Evolutionary conservation across 192 early-diverging fungal genomes (phyloP).

Genomic region (Gamsiella multidivaricata): DNA sequence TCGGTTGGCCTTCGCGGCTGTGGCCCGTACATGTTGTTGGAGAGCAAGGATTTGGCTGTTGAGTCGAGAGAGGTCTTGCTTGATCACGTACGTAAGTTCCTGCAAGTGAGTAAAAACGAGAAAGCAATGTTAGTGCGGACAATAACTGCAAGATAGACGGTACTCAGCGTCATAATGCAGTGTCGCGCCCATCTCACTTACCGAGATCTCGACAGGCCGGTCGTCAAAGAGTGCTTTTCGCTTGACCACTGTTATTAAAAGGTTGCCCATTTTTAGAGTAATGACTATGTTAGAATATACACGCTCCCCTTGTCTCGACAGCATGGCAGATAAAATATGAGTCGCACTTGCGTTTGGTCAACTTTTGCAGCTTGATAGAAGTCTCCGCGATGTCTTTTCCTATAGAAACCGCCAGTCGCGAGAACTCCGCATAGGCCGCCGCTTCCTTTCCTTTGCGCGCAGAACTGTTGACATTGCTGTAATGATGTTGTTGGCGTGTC

Average conservation of each 20-base stretch:
- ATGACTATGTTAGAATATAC: not conserved
- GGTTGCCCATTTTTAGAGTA: not conserved
- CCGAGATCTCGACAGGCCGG: constrained; percentile 93
- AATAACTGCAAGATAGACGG: no score
- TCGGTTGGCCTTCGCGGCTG: constrained; percentile 68
- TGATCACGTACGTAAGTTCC: constrained; percentile 92
- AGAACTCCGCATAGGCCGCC: constrained; percentile 80
- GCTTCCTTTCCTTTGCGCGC: constrained; percentile 36
- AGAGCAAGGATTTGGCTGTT: constrained; percentile 92
- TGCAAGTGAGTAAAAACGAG: constrained; percentile 35
- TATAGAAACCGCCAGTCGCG: constrained; percentile 82
- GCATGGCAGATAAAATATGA: not conserved
- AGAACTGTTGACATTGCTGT: constrained; percentile 7
- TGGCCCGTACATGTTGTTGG: constrained; percentile 76
- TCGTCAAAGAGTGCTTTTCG: constrained; percentile 97
- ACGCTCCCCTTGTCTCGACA: not conserved
- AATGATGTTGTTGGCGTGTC: constrained; percentile 13
- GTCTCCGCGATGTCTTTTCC: constrained; percentile 90
- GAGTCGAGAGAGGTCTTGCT: constrained; percentile 94
- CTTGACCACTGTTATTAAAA: constrained; percentile 75
- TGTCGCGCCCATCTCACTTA: no score
- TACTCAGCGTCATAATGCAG: no score
- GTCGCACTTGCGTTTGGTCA: constrained; percentile 72
- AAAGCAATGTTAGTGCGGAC: not conserved
- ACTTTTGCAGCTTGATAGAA: constrained; percentile 82